Conservation (phyloP, 768 basidiomycete species). For the Chalciporus piperatus region DNA sequence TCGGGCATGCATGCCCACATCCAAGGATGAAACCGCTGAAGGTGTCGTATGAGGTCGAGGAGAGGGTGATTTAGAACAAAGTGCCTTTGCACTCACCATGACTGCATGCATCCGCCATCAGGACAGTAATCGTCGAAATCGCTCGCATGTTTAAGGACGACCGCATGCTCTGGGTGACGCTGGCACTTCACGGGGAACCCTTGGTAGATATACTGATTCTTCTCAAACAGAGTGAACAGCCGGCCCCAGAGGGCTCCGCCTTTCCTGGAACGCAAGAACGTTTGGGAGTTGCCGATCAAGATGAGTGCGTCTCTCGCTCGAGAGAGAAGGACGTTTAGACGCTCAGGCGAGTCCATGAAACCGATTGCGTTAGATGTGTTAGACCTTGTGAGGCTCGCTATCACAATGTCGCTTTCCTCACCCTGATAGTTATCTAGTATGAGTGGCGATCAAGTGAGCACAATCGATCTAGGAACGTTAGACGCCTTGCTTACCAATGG, state of each 20-base stretch:
- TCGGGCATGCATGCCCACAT: conserved; percentile 48
- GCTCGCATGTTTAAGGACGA: conserved; percentile 35
- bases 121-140: conserved; percentile 56
- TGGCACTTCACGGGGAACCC: conserved; percentile 57
- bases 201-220: conserved; percentile 4
- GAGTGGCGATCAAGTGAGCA: too few relatives aligned
- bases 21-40: conserved; percentile 6
- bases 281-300: conserved; percentile 61
- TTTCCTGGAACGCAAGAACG: conserved; percentile 39
- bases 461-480: not conserved
- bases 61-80: too few relatives aligned
- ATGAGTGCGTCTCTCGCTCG: conserved; percentile 63
- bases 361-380: conserved; percentile 57
- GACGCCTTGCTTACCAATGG: conserved; percentile 48
- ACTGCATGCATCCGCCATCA: conserved; percentile 58
- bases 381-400: conserved; percentile 59
- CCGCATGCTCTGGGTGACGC: conserved; percentile 43
- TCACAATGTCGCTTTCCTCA: conserved; percentile 68
- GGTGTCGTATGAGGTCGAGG: conserved; percentile 9
- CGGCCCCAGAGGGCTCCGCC: conserved; percentile 17
- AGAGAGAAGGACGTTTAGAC: conserved; percentile 68
- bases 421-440: conserved; percentile 72
- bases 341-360: conserved; percentile 68
- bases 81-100: too few relatives aligned
- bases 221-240: conserved; percentile 11